A percentile compares a stretch with the other conserved stretches of the same genome.
phyloP scores from a whole-genome alignment of 345 rosid genomes.

The Arabidopsis thaliana region DNA sequence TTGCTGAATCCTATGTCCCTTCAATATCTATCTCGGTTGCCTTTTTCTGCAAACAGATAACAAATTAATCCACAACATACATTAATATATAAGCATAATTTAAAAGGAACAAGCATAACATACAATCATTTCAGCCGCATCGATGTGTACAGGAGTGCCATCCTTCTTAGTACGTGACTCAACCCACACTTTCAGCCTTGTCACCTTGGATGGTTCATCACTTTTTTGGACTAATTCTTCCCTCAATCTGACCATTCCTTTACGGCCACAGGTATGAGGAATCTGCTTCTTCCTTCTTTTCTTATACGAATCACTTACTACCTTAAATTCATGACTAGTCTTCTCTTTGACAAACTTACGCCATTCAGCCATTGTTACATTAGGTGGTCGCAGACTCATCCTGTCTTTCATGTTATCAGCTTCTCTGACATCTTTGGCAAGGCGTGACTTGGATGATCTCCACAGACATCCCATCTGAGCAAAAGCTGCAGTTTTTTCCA shows the following conservation, averaged over 20 bases:
- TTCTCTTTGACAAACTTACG: neutral
- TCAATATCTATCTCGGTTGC: neutral
- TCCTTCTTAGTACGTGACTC: neutral
- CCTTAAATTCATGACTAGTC: neutral
- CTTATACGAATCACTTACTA: neutral
- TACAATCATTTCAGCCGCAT: neutral
- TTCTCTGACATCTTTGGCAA: neutral
- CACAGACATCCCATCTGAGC: neutral
- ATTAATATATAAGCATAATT: neutral
- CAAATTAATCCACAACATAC: no score
- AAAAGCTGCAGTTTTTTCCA: neutral
- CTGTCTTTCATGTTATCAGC: neutral
- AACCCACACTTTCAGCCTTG: neutral
- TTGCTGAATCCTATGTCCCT: neutral
- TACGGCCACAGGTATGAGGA: neutral
- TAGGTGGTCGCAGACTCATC: neutral
- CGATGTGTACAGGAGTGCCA: neutral
- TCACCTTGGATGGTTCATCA: neutral
- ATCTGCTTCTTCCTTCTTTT: neutral
- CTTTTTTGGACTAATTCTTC: neutral
- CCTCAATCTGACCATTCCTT: constrained; percentile 3
- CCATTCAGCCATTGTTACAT: neutral
- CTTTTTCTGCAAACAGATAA: constrained; percentile 1
- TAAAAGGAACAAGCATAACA: neutral
- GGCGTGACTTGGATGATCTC: neutral